Evolutionary conservation across 2,329 filamentous ascomycete species (phyloP).

Genomic region (Blumeriella jaapii): DNA sequence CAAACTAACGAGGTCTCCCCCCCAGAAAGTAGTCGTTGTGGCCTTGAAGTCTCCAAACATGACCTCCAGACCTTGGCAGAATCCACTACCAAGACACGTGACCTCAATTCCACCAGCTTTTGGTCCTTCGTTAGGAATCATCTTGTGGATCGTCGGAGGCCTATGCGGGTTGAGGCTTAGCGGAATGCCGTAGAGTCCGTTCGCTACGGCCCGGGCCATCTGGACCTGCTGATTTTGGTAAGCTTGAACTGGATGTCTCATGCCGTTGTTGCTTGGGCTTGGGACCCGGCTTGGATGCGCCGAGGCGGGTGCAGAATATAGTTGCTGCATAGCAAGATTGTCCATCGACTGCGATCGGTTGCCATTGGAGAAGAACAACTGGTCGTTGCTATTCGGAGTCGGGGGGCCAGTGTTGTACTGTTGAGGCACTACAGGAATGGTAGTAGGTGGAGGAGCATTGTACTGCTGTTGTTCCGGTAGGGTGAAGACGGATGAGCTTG

Average conservation of each 20-base stretch:
- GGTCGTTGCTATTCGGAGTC: conserved; percentile 56
- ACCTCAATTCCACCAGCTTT: conserved; percentile 79
- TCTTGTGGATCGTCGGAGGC: conserved; percentile 61
- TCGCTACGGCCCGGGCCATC: conserved; percentile 37
- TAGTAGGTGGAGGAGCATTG: conserved; percentile 13
- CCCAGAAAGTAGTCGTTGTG: conserved; percentile 52
- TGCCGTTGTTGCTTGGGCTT: conserved; percentile 48
- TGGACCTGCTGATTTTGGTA: conserved; percentile 34
- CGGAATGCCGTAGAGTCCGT: conserved; percentile 39
- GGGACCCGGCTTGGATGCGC: conserved; percentile 66
- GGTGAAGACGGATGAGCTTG: conserved; percentile 35
- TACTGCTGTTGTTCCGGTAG: conserved; percentile 26
- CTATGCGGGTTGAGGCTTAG: conserved; percentile 39
- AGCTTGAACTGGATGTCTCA: conserved; percentile 36
- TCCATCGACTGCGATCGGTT: conserved; percentile 55
- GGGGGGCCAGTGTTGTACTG: conserved; percentile 49
- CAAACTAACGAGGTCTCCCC: conserved; percentile 52
- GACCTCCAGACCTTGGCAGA: conserved; percentile 69
- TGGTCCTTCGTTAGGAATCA: conserved; percentile 74
- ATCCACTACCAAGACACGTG: conserved; percentile 69
- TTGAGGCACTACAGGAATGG: conserved; percentile 21
- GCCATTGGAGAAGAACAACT: conserved; percentile 41
- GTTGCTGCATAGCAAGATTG: conserved; percentile 47
- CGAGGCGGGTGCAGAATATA: conserved; percentile 64
- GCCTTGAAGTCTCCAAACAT: conserved; percentile 66